These are phyloP conservation scores for Pestalotiopsis fici DNA, from an alignment of 2,329 filamentous ascomycete species.

Conservation along the genomic window DNA sequence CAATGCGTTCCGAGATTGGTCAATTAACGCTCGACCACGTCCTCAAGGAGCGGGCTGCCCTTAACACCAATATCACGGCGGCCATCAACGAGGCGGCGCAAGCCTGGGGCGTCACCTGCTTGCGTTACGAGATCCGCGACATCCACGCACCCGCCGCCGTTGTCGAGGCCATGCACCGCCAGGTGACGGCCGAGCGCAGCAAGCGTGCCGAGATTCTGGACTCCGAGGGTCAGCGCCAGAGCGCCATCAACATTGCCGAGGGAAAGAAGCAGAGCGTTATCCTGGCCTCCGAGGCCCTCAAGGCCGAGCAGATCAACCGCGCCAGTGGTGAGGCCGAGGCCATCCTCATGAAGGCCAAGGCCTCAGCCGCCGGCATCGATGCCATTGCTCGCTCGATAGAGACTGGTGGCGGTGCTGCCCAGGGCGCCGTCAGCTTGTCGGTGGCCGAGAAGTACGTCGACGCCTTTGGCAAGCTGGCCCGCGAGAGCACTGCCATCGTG, in stretches of 20 bases:
- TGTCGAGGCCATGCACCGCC: conserved; percentile 96
- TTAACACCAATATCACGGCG: conserved; percentile 98
- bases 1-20: conserved; percentile 98
- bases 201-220: conserved; percentile 98
- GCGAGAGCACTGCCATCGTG: conserved; percentile 92
- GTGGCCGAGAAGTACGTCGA: conserved; percentile 99
- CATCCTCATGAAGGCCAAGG: conserved; percentile 80
- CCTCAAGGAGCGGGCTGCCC: conserved; percentile 90
- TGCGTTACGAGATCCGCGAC: conserved; percentile 97
- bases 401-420: conserved; percentile 72
- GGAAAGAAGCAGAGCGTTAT: conserved; percentile 97
- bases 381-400: conserved; percentile 77
- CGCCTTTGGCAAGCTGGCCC: conserved; percentile 87
- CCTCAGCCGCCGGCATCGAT: conserved; percentile 87
- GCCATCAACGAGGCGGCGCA: conserved; percentile 98
- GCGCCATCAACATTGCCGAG: conserved; percentile 98
- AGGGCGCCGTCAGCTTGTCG: conserved; percentile 80
- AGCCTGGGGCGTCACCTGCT: conserved; percentile 93
- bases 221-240: conserved; percentile 94
- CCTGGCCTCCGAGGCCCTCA: conserved; percentile 87
- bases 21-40: conserved; percentile 96
- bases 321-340: conserved; percentile 93
- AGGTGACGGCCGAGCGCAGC: conserved; percentile 94
- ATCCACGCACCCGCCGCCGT: conserved; percentile 94
- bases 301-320: conserved; percentile 89